Evolutionary conservation across 352 stramenopile species (phyloP), one percentile per base, ranked within the genome.

Genomic region (Globisporangium nagaii): DNA sequence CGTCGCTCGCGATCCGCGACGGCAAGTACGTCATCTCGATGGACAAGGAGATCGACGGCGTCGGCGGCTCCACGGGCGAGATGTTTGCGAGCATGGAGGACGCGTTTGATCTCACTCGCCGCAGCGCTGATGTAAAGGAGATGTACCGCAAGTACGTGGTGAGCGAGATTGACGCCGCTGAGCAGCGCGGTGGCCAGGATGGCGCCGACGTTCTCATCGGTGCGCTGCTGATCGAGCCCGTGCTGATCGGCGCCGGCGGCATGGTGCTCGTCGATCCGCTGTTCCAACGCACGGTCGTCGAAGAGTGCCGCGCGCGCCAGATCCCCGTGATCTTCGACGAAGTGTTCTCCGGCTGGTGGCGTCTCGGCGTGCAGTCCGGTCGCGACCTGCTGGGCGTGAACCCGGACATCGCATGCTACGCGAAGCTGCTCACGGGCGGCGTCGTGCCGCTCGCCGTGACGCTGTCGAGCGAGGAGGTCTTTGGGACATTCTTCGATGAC

Each of bases 301-400:
- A 90, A 32, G 74, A 92, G 48, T 91, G 78, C 45, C 79, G 67
- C 31, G 61, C 60, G 34, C 82, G 77, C 32, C 73, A 79, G 50
- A 94, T 98, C 37, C 87, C 88, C 4, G 77, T 98, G 17, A 87
- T 98, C 53, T 98, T 91, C 58, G 91, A 98, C 58, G 91, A 98
- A 55, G 85, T 96, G 11, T 95, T 96, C 42, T 95, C 85, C 13
- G 91, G 91, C 2, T 90, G 94, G 67, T 96, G 86, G 79, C 88
- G 91, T 42, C 71, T 98, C 13, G 91, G 91, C 27, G 84, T 93
- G 9, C 65, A 93, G 58, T 92, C 81, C 15, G 84, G 73, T 13
- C 79, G 86, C 32, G 88, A 97, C 51, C 51, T 96, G 34, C 69
- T 98, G 1, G 75, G 79, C 5, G 68, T 93, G 4, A 67, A 97